These are phyloP conservation scores for Wickerhamomyces sp. DNA, from an alignment of 1,139 yeast species.

Conservation along the genomic window DNA sequence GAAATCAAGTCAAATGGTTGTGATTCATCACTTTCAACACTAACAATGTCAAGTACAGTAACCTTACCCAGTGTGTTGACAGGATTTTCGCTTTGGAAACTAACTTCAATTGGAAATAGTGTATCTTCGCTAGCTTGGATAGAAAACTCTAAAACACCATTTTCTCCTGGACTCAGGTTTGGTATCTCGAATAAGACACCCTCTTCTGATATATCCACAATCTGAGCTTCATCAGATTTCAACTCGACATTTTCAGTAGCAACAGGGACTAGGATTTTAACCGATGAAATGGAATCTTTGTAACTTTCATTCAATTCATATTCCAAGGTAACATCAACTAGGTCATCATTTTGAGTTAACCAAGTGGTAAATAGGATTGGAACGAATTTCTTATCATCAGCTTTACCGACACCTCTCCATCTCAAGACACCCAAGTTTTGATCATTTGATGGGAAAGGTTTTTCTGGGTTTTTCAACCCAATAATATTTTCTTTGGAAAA, in stretches of 20 bases:
- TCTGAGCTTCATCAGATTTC: conserved; percentile 37
- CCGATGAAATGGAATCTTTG: conserved; percentile 46
- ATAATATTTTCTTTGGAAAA: conserved; percentile 57
- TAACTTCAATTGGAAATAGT: conserved; percentile 80
- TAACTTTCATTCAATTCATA: conserved; percentile 60
- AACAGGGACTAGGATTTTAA: conserved; percentile 64
- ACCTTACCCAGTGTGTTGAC: conserved; percentile 40
- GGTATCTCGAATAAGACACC: conserved; percentile 57
- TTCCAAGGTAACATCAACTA: conserved; percentile 78
- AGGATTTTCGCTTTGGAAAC: conserved; percentile 29
- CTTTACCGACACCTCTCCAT: conserved; percentile 72
- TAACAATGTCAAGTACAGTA: conserved; percentile 39
- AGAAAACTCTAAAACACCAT: conserved; percentile 77
- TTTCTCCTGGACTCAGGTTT: conserved; percentile 42
- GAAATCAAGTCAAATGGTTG: conserved; percentile 72
- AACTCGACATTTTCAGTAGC: conserved; percentile 54
- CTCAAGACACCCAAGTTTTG: conserved; percentile 86
- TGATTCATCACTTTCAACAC: conserved; percentile 36
- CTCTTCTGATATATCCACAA: conserved; percentile 47
- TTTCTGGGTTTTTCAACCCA: conserved; percentile 69
- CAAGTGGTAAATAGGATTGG: conserved; percentile 83
- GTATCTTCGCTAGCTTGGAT: conserved; percentile 78
- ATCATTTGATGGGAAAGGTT: conserved; percentile 88
- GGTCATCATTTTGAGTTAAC: conserved; percentile 60
- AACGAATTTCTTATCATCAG: conserved; percentile 49